A percentile compares a stretch with the other conserved stretches of the same genome.
Evolutionary conservation across 1,284 basidiomycete species (phyloP).

Genomic region (Leccinum pachyderme): DNA sequence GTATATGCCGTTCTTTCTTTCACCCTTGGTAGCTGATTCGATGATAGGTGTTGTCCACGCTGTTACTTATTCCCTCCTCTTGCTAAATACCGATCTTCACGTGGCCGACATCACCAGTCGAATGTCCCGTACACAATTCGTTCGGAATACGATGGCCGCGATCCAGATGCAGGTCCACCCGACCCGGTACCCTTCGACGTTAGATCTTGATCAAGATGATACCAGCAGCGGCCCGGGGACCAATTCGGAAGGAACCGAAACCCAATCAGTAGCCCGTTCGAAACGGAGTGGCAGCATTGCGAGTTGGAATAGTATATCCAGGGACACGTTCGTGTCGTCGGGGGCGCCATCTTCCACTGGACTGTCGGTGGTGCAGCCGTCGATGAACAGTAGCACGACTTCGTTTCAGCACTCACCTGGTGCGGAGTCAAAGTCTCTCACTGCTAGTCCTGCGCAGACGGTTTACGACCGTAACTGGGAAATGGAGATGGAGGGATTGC

Average conservation of each 20-base stretch:
- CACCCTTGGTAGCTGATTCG: constrained; percentile 8
- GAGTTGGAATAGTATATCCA: constrained; percentile 77
- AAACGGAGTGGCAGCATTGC: constrained; percentile 79
- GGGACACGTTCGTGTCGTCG: constrained; percentile 48
- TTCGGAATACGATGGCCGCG: constrained; percentile 86
- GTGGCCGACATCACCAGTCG: constrained; percentile 86
- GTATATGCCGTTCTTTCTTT: constrained; percentile 30
- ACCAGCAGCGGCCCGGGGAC: constrained; percentile 54
- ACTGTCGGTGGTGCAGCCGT: constrained; percentile 34
- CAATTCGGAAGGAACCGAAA: constrained; percentile 50
- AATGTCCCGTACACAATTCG: constrained; percentile 94
- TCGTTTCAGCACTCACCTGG: constrained; percentile 43
- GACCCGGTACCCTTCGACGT: constrained; percentile 47
- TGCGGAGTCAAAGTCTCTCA: constrained; percentile 41
- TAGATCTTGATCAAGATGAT: constrained; percentile 70
- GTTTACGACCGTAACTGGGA: constrained; percentile 76
- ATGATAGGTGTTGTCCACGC: constrained; percentile 83
- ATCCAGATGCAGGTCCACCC: constrained; percentile 76
- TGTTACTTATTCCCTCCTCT: constrained; percentile 87
- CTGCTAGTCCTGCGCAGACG: constrained; percentile 34
- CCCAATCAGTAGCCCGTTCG: constrained; percentile 46
- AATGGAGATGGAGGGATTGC: constrained; percentile 75
- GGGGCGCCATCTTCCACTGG: constrained; percentile 37
- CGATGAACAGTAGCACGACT: constrained; percentile 35
- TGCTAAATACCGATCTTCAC: constrained; percentile 97